Percentiles rank a stretch among this genome's conserved stretches.
These are phyloP conservation scores for Trypanosoma lewisi DNA, from an alignment of 208 protist species.

Conservation along the genomic window DNA sequence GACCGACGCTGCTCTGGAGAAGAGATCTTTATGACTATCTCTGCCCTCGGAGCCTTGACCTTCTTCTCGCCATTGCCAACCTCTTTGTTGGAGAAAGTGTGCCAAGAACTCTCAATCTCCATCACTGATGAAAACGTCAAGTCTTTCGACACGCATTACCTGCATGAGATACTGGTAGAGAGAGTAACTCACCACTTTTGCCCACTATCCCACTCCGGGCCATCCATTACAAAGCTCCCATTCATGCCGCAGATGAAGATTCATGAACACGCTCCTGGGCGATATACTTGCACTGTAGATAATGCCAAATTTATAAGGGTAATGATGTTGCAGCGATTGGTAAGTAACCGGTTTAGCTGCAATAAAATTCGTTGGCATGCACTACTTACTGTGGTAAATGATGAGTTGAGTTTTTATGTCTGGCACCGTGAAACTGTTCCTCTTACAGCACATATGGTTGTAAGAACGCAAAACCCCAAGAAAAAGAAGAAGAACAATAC, in stretches of 20 bases:
- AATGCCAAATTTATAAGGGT: conserved; percentile 60
- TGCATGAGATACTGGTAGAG: conserved; percentile 56
- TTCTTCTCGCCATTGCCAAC: conserved; percentile 53
- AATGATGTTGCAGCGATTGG: conserved; percentile 44
- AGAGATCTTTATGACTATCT: conserved; percentile 56
- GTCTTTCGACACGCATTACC: conserved; percentile 43
- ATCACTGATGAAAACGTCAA: conserved; percentile 36
- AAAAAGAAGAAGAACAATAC: conserved; percentile 54
- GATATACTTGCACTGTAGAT: conserved; percentile 78
- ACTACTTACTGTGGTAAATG: conserved; percentile 32
- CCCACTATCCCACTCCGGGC: conserved; percentile 26
- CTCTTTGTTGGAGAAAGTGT: conserved; percentile 37
- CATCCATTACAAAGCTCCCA: conserved; percentile 37
- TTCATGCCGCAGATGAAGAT: conserved; percentile 77
- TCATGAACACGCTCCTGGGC: conserved; percentile 74
- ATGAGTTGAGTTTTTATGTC: conserved; percentile 50
- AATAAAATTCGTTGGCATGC: conserved; percentile 77
- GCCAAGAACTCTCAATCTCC: conserved; percentile 59
- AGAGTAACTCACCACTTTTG: conserved; percentile 61
- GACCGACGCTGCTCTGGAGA: conserved; percentile 20
- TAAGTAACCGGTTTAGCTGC: conserved; percentile 83
- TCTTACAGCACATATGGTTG: conserved; percentile 45
- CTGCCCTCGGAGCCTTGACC: conserved; percentile 45
- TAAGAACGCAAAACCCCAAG: conserved; percentile 70
- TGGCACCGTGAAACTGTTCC: conserved; percentile 60